Base-by-base conservation (phyloP, 2,329 filamentous ascomycete species). In the Beauveria caledonica region DNA sequence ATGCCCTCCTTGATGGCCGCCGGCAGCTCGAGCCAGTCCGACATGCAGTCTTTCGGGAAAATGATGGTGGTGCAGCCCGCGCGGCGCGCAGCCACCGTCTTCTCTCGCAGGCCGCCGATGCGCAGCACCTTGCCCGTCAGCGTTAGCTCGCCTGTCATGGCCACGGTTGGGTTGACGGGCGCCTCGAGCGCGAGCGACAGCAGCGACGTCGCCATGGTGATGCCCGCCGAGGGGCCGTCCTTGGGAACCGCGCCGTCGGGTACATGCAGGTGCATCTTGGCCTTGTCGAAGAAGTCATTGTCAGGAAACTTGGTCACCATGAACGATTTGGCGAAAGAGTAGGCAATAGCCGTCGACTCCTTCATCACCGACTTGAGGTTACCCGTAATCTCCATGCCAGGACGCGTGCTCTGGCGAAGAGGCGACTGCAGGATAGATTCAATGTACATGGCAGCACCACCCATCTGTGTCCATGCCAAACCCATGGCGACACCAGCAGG, bases 1-100 rank as follows among this genome's bases (percentile, higher is more conserved):
- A 99, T 90, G 66, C 92, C 92, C 70, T 96, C 85, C 77, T 97
- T 99, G 79, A 99, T 99, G 71, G 97, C 97, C 94, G 99, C 72
- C 59, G 95, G 94, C 67, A 99, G 80, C 75, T 99, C 94, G 56
- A 97, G 78, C 95, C 94, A 99, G 79, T 99, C 94, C 60, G 90
- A 94, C 81, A 89, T 86, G 75, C 97, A 97, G 76, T 99, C 95
- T 66, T 86, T 85, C 27, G 94, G 94, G 82, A 99, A 99, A 64
- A 99, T 87, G 67, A 99, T 87, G 74, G 86, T 96, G 74, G 88
- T 94, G 69, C 92, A 95, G 59, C 95, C 94, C 23, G 94, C 94
- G 64, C 94, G 82, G 69, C 92, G 84, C 61, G 94, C 95, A 33
- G 94, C 94, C 44, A 99, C 93, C 7, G 94, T 97, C 86, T 99